phyloP scores from a whole-genome alignment of 306 rosid species.

The Begonia loranthoides region DNA sequence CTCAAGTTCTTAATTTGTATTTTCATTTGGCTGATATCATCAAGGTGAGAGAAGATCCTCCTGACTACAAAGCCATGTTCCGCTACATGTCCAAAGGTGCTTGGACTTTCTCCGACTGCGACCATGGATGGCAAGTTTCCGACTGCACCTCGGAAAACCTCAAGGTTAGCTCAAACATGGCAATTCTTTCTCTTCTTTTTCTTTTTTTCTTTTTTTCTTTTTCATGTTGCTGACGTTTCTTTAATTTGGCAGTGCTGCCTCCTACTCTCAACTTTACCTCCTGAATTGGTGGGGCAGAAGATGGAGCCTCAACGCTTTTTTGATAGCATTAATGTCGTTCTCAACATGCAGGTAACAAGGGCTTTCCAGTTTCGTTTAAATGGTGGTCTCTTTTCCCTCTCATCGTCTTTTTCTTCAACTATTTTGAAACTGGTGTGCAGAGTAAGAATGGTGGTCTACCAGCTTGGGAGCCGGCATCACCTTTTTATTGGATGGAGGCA shows the following conservation, averaged over 20 bases:
- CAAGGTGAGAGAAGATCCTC: conserved; percentile 45
- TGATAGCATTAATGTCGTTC: conserved; percentile 40
- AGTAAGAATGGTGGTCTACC: conserved; percentile 47
- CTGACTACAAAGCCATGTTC: conserved; percentile 37
- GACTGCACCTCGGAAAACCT: conserved; percentile 57
- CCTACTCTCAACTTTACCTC: conserved; percentile 33
- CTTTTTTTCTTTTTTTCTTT: not conserved
- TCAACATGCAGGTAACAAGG: conserved; percentile 37
- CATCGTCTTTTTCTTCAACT: no score
- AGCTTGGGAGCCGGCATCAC: conserved; percentile 47
- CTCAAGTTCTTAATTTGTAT: not conserved
- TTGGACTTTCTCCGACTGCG: conserved; percentile 63
- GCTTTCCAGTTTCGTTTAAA: no score
- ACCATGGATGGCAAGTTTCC: conserved; percentile 69
- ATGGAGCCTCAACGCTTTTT: conserved; percentile 34
- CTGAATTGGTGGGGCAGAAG: conserved; percentile 45
- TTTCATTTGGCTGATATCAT: not conserved
- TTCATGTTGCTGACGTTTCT: not conserved
- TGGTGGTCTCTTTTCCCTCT: no score
- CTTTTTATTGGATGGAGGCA: conserved; percentile 15
- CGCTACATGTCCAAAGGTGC: conserved; percentile 62
- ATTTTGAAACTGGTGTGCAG: conserved; percentile 4
- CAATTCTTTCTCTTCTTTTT: not conserved
- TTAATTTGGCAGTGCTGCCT: conserved; percentile 30
- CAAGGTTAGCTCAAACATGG: conserved; percentile 21